Base-by-base conservation (phyloP, 768 basidiomycete genomes). In the Neoboletus magnificus region DNA sequence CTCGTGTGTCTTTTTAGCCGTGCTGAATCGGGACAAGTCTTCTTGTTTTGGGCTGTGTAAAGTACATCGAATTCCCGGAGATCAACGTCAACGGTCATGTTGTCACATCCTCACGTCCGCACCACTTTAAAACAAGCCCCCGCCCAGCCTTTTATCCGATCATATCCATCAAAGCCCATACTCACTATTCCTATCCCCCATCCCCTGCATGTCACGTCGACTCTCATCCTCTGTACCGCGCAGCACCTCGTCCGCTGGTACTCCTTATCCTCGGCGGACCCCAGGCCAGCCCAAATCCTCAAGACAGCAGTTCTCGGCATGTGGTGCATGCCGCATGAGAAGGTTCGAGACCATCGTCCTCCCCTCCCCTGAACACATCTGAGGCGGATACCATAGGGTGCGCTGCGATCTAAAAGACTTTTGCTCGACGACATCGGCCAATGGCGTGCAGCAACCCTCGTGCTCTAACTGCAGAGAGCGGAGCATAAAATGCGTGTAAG, bases 401-500 rank as follows among this genome's bases (percentile, higher is more conserved):
- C 90, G 91, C 52, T 97, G 93, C 68, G 93, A 96, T 77, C 82
- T 96, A 53, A 95, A 96, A 70, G 91, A 95, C 71, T 77, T 87
- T 41, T 79, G 83, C 50, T 73, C 83, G 39, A 73, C 79, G 44
- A 69, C 77, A n/a, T 68, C 77, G 70, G 73, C 43, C 71, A 71
- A 61, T 76, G 81, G 61, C 33, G 54, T 65, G 5, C 76, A 72
- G 18, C 74, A 65, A 20, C 73, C 78, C 2, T 79, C 83, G 10
- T 97, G 94, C 71, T 89, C 91, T 9, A 96, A 96, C 69, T 97
- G 94, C 73, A 84, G 78, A 63, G 91, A 95, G 70, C 87, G 94
- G 42, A 86, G 85, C 23, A 81, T 93, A 36, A 91, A 91, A 80
- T 96, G 94, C 89, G 87, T 96, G 92, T 93, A 77, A 63, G 92